Conservation (phyloP, 1,284 basidiomycete genomes). For the Pisolithus thermaeus region DNA sequence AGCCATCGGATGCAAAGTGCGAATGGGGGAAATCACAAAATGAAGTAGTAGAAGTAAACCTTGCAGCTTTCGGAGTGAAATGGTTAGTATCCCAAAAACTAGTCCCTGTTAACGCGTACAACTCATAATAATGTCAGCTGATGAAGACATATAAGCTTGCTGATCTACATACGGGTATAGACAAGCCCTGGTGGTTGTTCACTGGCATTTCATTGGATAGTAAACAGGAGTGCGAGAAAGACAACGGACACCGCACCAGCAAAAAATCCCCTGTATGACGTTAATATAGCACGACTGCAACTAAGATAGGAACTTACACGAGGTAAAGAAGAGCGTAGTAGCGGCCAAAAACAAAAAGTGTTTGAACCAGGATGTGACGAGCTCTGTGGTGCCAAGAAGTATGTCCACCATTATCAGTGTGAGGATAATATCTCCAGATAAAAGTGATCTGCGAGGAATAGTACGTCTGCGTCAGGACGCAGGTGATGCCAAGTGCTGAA, state of each 20-base stretch:
- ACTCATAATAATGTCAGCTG: constrained; percentile 2
- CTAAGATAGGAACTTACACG: constrained; percentile 1
- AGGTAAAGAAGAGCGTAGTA: constrained; percentile 21
- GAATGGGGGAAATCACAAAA: constrained; percentile 7
- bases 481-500: neutral
- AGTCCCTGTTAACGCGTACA: constrained; percentile 9
- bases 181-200: neutral
- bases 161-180: neutral
- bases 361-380: neutral
- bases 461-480: too few species aligned
- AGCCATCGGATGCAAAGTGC: neutral
- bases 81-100: neutral
- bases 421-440: constrained; percentile 13
- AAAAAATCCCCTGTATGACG: neutral
- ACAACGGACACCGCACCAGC: neutral
- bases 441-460: constrained; percentile 5
- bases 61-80: constrained; percentile 13
- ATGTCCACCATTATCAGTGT: neutral
- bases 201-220: neutral
- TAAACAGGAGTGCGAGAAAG: neutral
- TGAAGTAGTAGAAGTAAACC: constrained; percentile 16
- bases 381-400: neutral
- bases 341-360: constrained; percentile 17
- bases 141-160: neutral
- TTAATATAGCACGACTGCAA: neutral